phyloP scores from a whole-genome alignment of 1,284 basidiomycete genomes.

The Trichosporon sp. region DNA sequence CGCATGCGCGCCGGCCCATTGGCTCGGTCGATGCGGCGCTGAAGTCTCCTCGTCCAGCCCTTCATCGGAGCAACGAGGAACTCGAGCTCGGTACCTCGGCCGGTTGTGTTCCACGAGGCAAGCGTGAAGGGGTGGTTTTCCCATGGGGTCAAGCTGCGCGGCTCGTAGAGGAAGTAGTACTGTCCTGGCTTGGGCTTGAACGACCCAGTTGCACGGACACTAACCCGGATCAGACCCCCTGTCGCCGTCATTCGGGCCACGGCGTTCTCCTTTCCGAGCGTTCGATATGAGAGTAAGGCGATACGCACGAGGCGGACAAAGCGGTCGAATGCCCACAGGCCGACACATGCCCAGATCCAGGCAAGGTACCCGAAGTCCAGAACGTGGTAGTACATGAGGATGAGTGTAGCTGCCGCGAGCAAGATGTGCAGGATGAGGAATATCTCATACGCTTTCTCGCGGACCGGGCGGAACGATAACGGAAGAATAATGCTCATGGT shows the following conservation, averaged over 20 bases:
- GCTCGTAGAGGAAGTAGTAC: slow-evolving; percentile 42
- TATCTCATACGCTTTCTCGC: slow-evolving; percentile 36
- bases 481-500: slow-evolving; percentile 33
- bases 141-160: slow-evolving; percentile 34
- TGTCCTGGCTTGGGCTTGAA: slow-evolving; percentile 35
- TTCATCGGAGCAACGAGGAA: slow-evolving; percentile 36
- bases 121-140: slow-evolving; percentile 45
- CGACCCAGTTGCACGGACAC: slow-evolving; percentile 28
- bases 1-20: not conserved
- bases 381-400: slow-evolving; percentile 39
- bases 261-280: slow-evolving; percentile 23
- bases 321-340: slow-evolving; percentile 36
- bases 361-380: slow-evolving; percentile 33
- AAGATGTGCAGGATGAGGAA: slow-evolving; percentile 42
- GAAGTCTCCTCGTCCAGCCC: slow-evolving; percentile 34
- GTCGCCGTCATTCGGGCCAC: slow-evolving; percentile 26
- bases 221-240: slow-evolving; percentile 34
- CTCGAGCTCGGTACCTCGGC: slow-evolving; percentile 26
- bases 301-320: slow-evolving; percentile 29
- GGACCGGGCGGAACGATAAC: slow-evolving; percentile 36
- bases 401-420: slow-evolving; percentile 33
- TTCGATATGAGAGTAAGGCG: slow-evolving; percentile 27
- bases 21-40: not conserved
- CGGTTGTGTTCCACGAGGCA: slow-evolving; percentile 27
- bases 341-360: slow-evolving; percentile 37